Base-by-base conservation (phyloP, 768 basidiomycete genomes). In the Boletus barrowsii region DNA sequence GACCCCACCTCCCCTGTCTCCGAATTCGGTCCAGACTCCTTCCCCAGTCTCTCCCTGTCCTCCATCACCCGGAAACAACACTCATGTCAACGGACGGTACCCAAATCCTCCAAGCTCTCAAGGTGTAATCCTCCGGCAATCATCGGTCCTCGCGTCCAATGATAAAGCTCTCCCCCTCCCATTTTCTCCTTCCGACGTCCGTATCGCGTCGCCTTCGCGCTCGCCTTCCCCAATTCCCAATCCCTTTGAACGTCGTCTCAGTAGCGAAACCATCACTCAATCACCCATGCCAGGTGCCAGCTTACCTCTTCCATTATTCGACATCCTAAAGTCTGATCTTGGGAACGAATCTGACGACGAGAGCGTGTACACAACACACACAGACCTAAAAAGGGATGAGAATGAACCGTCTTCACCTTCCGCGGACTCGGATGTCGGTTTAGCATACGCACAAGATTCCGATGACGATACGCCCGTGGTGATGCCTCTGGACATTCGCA, bases 221-320 rank as follows among this genome's bases (percentile, higher is more conserved):
- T 60, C 65, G n/a, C 69, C 67, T 48, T 71, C 69, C 9, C 67
- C 65, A 1, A 67, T 97, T 90, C 93, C 96, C 87, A 79, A 90
- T 91, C 66, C 96, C 87, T 68, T 96, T 86, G 64, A 79, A 84
- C 72, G 90, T 90, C 73, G 93, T 90, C 69, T 98, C 86, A 72
- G 96, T 92, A 68, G 95, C 89, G 69, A 59, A 60, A 73, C 66
- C 10, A 54, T 56, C 15, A 48, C 57, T n/a, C 64, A 62, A 41
- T 63, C 62, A 8, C 62, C 67, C 10, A 59, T 62, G 42, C 53
- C 64, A 5, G 57, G 49, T 24, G 22, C 56, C 42, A 66, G 66
- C 6, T 65, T 75, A 8, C 69, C 75, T 5, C 69, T 85, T 56
- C 79, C 82, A 10, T 80, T 87, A 66, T 79, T 86, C 57, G 83